These are phyloP conservation scores for Corniculantispora saksenae DNA, from an alignment of 2,329 filamentous ascomycete genomes.

Conservation along the genomic window DNA sequence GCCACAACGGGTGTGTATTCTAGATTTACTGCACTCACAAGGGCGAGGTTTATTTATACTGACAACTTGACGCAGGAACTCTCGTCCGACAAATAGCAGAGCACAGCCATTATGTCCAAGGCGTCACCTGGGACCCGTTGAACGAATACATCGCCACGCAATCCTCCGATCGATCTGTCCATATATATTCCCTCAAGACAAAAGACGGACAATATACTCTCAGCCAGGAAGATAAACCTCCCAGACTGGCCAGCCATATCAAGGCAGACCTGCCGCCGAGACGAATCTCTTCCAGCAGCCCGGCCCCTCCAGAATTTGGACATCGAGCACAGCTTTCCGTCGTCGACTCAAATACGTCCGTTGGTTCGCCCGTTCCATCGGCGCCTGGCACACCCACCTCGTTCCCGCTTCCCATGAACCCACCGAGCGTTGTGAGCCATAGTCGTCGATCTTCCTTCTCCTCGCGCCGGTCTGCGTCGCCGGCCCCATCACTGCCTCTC, in stretches of 20 bases:
- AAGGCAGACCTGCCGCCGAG: slow-evolving; percentile 90
- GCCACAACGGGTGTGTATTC: slow-evolving; percentile 72
- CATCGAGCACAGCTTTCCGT: slow-evolving; percentile 65
- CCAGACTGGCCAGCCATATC: slow-evolving; percentile 75
- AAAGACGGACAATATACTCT: slow-evolving; percentile 95
- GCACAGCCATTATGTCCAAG: slow-evolving; percentile 97
- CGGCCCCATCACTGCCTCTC: slow-evolving; percentile 88
- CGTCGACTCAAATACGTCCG: slow-evolving; percentile 51
- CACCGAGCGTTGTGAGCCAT: slow-evolving; percentile 82
- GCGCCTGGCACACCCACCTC: slow-evolving; percentile 93
- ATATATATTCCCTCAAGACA: slow-evolving; percentile 93
- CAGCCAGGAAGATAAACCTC: slow-evolving; percentile 63
- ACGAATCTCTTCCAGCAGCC: slow-evolving; percentile 87
- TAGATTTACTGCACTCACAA: neutral
- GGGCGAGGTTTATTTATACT: neutral
- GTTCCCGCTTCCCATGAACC: slow-evolving; percentile 91
- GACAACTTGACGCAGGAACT: slow-evolving; percentile 44
- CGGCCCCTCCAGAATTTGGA: slow-evolving; percentile 81
- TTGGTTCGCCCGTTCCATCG: slow-evolving; percentile 84
- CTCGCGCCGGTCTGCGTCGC: slow-evolving; percentile 82
- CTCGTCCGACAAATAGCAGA: slow-evolving; percentile 92
- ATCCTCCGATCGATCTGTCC: slow-evolving; percentile 95
- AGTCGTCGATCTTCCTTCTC: slow-evolving; percentile 95
- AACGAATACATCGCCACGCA: slow-evolving; percentile 99
- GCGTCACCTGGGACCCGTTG: slow-evolving; percentile 95